Percentiles rank a stretch among this genome's conserved stretches.
Conservation (phyloP, 345 rosid species). For the Eucalyptus viminalis region DNA sequence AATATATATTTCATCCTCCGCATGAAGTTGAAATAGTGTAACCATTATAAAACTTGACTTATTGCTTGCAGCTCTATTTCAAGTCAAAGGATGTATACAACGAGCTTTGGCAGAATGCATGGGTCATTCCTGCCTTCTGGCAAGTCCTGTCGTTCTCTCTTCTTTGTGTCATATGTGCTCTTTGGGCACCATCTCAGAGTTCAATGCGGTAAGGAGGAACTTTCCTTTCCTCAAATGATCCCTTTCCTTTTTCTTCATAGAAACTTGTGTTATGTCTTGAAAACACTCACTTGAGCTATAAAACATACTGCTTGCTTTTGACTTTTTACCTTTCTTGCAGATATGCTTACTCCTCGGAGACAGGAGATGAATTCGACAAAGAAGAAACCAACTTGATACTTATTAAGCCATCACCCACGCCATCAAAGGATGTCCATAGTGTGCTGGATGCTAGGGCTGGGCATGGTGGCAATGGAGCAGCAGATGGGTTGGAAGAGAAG, state of each 20-base stretch:
- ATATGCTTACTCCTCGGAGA: slow-evolving; percentile 68
- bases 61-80: slow-evolving; percentile 70
- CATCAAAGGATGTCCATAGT: slow-evolving; percentile 39
- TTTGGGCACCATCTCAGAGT: slow-evolving; percentile 93
- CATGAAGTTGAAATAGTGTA: neutral
- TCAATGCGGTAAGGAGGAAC: slow-evolving; percentile 50
- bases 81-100: slow-evolving; percentile 84
- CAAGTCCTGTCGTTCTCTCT: slow-evolving; percentile 82
- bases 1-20: neutral
- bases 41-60: neutral
- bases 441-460: slow-evolving; percentile 34
- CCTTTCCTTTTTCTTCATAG: neutral
- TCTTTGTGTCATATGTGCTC: slow-evolving; percentile 70
- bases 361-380: slow-evolving; percentile 62
- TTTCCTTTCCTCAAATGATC: neutral
- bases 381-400: slow-evolving; percentile 65
- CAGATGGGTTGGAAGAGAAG: neutral
- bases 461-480: slow-evolving; percentile 7
- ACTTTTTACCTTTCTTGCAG: slow-evolving; percentile 15
- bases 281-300: neutral
- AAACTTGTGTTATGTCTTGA: neutral
- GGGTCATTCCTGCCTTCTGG: slow-evolving; percentile 97
- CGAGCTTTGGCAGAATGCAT: slow-evolving; percentile 89
- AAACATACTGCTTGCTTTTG: neutral
- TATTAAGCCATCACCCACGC: slow-evolving; percentile 49